Conservation (phyloP, 1,139 yeast genomes). For the Barnettozyma hawaiiensis region DNA sequence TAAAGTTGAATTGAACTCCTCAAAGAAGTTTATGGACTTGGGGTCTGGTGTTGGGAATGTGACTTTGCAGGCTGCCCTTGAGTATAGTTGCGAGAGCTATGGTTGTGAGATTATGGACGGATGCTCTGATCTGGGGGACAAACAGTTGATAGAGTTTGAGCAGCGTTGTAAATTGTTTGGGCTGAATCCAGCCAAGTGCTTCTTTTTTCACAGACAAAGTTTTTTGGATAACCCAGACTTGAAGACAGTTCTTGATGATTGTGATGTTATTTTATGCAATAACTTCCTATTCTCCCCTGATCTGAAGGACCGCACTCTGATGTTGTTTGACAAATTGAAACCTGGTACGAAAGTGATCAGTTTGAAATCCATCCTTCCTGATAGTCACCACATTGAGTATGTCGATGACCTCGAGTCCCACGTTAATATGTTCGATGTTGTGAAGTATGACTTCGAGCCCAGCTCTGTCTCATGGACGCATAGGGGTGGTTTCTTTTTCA, state of each 20-base stretch:
- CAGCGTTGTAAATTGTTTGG: constrained; percentile 62
- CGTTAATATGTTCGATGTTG: constrained; percentile 61
- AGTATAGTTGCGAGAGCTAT: constrained; percentile 76
- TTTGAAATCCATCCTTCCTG: constrained; percentile 63
- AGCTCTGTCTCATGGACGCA: constrained; percentile 89
- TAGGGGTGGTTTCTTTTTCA: constrained; percentile 72
- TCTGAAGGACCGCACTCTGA: constrained; percentile 63
- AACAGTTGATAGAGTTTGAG: constrained; percentile 53
- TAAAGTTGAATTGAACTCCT: constrained; percentile 51
- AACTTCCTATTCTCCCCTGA: constrained; percentile 77
- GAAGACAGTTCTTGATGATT: constrained; percentile 45
- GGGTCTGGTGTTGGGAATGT: constrained; percentile 97
- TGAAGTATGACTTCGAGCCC: constrained; percentile 58
- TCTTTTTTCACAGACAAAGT: constrained; percentile 60
- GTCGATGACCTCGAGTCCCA: constrained; percentile 48
- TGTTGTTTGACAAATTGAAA: constrained; percentile 55
- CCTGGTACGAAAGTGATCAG: constrained; percentile 78
- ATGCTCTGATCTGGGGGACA: constrained; percentile 63
- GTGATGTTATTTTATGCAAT: constrained; percentile 73
- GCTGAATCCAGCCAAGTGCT: constrained; percentile 47
- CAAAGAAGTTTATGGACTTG: constrained; percentile 66
- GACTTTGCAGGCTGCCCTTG: constrained; percentile 82
- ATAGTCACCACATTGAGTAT: constrained; percentile 47
- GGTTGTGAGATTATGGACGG: constrained; percentile 89
- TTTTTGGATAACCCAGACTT: constrained; percentile 64